A percentile compares a stretch with the other conserved stretches of the same genome.
phyloP scores from a whole-genome alignment of 306 rosid genomes.

The Biancaea sappan region DNA sequence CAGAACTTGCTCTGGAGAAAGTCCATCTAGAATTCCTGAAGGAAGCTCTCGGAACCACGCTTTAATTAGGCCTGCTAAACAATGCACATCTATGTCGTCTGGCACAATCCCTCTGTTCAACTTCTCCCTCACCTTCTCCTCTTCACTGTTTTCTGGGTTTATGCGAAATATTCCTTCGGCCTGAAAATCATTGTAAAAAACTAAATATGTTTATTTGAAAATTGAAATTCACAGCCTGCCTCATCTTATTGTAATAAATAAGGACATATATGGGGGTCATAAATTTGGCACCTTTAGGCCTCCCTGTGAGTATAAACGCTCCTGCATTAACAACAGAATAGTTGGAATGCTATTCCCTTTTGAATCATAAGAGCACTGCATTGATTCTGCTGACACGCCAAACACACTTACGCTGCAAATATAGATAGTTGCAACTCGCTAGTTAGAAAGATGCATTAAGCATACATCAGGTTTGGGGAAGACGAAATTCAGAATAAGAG shows the following conservation, averaged over 20 bases:
- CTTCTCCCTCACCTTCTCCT: constrained; percentile 85
- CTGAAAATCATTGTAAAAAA: constrained; percentile 42
- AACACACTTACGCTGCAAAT: constrained; percentile 80
- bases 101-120: constrained; percentile 88
- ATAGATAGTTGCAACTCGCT: neutral
- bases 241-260: neutral
- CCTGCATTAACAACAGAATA: constrained; percentile 91
- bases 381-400: constrained; percentile 96
- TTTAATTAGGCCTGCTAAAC: constrained; percentile 86
- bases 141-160: constrained; percentile 89
- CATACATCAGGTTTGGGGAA: neutral
- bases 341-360: constrained; percentile 93
- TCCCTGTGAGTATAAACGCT: constrained; percentile 78
- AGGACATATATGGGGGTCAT: neutral
- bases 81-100: constrained; percentile 83
- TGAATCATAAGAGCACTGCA: constrained; percentile 88
- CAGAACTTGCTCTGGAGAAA: constrained; percentile 93
- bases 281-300: constrained; percentile 70
- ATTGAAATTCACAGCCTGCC: neutral
- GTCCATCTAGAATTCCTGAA: constrained; percentile 86
- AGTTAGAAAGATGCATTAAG: constrained; percentile 37
- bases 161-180: constrained; percentile 96
- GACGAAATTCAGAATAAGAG: neutral
- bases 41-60: constrained; percentile 99
- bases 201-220: neutral